Evolutionary conservation across 1,139 yeast genomes (phyloP), one percentile per base, ranked within the genome.

Genomic region (Eremothecium gossypii): DNA sequence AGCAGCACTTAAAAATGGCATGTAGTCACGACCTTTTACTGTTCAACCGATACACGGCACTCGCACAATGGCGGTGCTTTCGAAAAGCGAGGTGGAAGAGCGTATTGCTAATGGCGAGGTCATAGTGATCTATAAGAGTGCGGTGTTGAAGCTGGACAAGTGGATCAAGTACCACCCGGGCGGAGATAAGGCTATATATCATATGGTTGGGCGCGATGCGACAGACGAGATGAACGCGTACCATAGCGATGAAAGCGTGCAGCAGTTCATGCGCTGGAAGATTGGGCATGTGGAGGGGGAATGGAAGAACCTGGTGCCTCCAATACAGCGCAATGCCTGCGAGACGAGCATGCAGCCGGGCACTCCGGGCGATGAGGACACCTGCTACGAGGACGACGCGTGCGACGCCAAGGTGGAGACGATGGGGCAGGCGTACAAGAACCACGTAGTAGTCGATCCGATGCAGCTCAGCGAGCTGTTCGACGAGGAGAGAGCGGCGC

Each of bases 221-320:
- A 79, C 93, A 1, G 94, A 85, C 58, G 96, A 86, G 60, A 85
- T 86, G 84, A 73, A 78, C 42, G 89, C 89, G 8, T 82, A 84
- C 56, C 95, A 86, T 57, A 64, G 77, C 28, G 74, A 69, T 12
- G 81, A 76, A 40, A 74, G 94, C 0, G 63, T 73, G 10, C 44
- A 50, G 2, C 58, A 61, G 0, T 80, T 84, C 60, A 57, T 57
- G 9, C 69, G 64, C 35, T 87, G 75, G 74, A 72, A 66, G 45
- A 69, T 86, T 9, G 96, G 95, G 1, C 56, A 54, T 27, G 74
- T 85, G 7, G 76, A 77, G 44, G 59, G 67, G 44, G 66, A 67
- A 3, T 86, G 95, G 95, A 70, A 69, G 42, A 83, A 84, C 58
- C 64, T 85, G 57, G 58, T 83, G 30, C 95, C 96, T 4, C 96